phyloP scores from a whole-genome alignment of 495 filamentous ascomycete species.

The Aspergillus coremiiformis region DNA sequence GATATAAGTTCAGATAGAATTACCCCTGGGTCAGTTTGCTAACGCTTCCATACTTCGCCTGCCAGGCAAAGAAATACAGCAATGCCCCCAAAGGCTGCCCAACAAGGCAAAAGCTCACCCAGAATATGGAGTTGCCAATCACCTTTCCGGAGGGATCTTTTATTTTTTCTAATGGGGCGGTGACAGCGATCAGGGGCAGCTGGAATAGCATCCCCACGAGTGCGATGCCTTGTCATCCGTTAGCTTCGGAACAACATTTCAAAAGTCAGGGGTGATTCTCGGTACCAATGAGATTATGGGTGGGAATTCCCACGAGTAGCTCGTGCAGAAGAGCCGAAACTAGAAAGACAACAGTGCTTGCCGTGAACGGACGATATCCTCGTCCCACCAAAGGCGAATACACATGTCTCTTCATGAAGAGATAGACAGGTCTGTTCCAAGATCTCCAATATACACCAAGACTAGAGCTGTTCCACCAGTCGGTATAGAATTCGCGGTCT shows the following conservation, averaged over 20 bases:
- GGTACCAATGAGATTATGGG: constrained; percentile 84
- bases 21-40: constrained; percentile 25
- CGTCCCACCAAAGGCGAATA: constrained; percentile 77
- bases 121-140: constrained; percentile 88
- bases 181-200: constrained; percentile 78
- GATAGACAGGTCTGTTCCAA: constrained; percentile 96
- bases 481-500: constrained; percentile 89
- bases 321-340: constrained; percentile 87
- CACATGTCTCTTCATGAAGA: constrained; percentile 91
- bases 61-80: constrained; percentile 96
- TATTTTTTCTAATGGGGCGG: constrained; percentile 69
- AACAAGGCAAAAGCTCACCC: constrained; percentile 87
- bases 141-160: constrained; percentile 63
- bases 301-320: constrained; percentile 86
- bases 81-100: constrained; percentile 88
- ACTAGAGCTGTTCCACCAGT: constrained; percentile 93
- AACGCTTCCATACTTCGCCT: constrained; percentile 87
- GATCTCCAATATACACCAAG: constrained; percentile 87
- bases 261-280: constrained; percentile 8
- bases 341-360: constrained; percentile 73
- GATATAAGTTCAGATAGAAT: not conserved
- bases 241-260: constrained; percentile 4
- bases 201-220: constrained; percentile 92
- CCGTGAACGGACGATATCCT: constrained; percentile 60
- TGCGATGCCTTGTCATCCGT: constrained; percentile 58